Evolutionary conservation across 345 rosid genomes (phyloP).

Genomic region (Carallia pectinifolia): DNA sequence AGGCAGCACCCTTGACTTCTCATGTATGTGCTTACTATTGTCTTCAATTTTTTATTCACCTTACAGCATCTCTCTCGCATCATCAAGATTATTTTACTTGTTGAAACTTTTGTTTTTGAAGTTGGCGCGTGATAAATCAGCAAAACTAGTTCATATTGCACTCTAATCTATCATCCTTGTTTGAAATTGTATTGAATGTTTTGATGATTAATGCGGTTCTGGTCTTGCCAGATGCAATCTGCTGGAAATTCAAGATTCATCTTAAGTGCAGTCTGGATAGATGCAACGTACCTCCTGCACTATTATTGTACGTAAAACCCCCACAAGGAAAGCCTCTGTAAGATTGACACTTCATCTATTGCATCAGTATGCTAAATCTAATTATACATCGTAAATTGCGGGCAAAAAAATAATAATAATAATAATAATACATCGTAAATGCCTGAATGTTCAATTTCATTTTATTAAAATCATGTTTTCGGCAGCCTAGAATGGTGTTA

Average conservation of each 20-base stretch:
- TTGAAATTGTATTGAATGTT: neutral
- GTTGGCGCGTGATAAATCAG: neutral
- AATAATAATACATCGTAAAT: neutral
- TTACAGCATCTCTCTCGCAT: too few relatives aligned
- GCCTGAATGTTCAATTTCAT: neutral
- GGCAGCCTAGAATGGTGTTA: too few relatives aligned
- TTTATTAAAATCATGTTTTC: too few relatives aligned
- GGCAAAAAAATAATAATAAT: too few relatives aligned
- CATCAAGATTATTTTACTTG: neutral
- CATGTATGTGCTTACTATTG: too few relatives aligned
- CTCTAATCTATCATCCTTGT: neutral
- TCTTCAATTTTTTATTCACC: too few relatives aligned
- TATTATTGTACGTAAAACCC: constrained; percentile 5
- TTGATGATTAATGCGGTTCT: neutral
- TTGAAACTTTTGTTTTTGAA: neutral
- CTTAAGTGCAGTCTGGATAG: neutral
- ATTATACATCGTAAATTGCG: neutral
- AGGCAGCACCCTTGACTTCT: too few relatives aligned
- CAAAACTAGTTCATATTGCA: neutral
- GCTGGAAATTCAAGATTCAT: neutral
- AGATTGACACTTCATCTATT: neutral
- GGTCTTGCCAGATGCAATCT: constrained; percentile 7
- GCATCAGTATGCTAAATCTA: neutral
- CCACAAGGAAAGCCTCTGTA: neutral
- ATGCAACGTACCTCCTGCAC: neutral